Percentiles rank a stretch among this genome's conserved stretches.
Conservation (phyloP, 2,329 filamentous ascomycete genomes). For the Juglanconis sp. region DNA sequence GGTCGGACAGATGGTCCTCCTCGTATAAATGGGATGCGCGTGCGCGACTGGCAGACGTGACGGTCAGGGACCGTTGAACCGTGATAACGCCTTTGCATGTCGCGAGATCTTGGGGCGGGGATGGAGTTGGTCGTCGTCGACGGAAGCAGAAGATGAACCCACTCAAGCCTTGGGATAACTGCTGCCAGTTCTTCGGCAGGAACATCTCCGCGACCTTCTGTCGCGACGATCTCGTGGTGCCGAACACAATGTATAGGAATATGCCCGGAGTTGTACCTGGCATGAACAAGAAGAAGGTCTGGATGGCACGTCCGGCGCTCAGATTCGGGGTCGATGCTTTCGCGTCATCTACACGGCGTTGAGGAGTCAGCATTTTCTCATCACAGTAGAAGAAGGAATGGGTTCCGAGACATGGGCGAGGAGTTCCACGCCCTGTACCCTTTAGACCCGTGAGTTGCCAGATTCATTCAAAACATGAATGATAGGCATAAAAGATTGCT, state of each 20-base stretch:
- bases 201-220: slow-evolving; percentile 19
- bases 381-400: too few relatives aligned
- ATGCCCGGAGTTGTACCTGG: slow-evolving; percentile 24
- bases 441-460: too few relatives aligned
- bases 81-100: slow-evolving; percentile 4
- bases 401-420: too few relatives aligned
- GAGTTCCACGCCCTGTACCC: too few relatives aligned
- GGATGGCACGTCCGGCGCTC: slow-evolving; percentile 17
- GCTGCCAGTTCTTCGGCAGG: slow-evolving; percentile 12
- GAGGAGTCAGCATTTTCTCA: neutral
- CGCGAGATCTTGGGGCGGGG: neutral
- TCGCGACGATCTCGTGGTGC: slow-evolving; percentile 22
- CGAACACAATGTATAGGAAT: slow-evolving; percentile 22
- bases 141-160: neutral
- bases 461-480: too few relatives aligned
- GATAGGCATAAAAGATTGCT: neutral
- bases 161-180: neutral
- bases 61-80: slow-evolving; percentile 14
- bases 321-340: slow-evolving; percentile 17
- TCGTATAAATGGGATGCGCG: neutral
- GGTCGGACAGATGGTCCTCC: slow-evolving; percentile 1
- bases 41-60: slow-evolving; percentile 10
- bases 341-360: slow-evolving; percentile 3
- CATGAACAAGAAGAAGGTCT: slow-evolving; percentile 20
- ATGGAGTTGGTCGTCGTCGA: neutral